Evolutionary conservation across 1,284 basidiomycete species (phyloP), one percentile per base, ranked within the genome.

Genomic region (Stereum hirsutum): DNA sequence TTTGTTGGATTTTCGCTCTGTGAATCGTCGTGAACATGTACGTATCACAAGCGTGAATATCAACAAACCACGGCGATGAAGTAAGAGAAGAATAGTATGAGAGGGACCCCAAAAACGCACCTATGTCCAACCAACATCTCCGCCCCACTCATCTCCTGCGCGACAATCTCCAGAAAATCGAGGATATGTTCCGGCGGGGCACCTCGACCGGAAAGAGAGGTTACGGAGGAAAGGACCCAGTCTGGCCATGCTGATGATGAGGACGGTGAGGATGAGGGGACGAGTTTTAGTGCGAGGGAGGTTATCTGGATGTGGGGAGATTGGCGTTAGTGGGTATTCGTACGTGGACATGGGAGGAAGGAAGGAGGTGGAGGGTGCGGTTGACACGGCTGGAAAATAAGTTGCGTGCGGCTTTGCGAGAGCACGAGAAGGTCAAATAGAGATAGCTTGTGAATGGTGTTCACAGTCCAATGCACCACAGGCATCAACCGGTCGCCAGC

Each of bases 151-250:
- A 89, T 70, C 57, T 94, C 90, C 55, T 93, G 88, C 1, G 87
- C 85, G 0, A 77, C 81, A 44, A 92, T 92, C n/a, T 78, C 71
- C 23, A 90, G 66, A 62, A 90, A 90, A 52, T 91, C 87, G 34
- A 90, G 70, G 23, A 86, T 59, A 42, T 73, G 59, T 46, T 80
- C 78, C 1, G 69, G 61, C 4, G 72, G 58, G 0, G 72, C 72
- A 15, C 81, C 76, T 5, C 69, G 67, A 6, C 62, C 64, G 1
- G 79, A 83, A 43, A 89, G 67, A 1, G 68, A 62, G 2, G 72
- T 69, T 11, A 84, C 66, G 25, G 74, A 75, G 0, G 67, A 65
- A 11, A 79, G 56, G 14, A 90, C 74, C 80, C 88, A 90, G 38
- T 79, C 72, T 1, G 79, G 76, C 83, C 87, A 89, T n/a, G n/a